Base-by-base conservation (phyloP, 345 rosid species). In the Rhodomyrtus tomentosa region DNA sequence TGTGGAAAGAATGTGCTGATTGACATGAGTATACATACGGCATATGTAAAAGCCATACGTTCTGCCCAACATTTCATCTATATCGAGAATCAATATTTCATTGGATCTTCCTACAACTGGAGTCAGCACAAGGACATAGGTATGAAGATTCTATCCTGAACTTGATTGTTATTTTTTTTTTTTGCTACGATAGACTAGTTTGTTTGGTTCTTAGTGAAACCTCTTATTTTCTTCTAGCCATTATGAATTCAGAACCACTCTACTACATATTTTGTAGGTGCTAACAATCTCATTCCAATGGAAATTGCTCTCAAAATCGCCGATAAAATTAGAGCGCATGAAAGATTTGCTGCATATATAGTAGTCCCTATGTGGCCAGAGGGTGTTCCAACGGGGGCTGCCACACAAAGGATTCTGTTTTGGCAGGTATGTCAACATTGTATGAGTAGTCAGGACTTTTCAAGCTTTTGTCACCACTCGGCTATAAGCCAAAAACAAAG, bases 1-100 rank as follows among this genome's bases (percentile, higher is more conserved):
- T 95, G 97, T 56, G 98, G 98, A 74, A 96, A 96, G 93, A 94
- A 96, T 86, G 93, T 95, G 73, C 94, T 96, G 82, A 96, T 96
- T 68, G 99, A 96, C 91, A 95, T 96, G 99, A 96, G 99, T 95
- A 96, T 96, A 90, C 99, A 95, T 89, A 92, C 98, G 2, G 98
- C 98, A 84, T 96, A 94, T 85, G 98, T 96, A 84, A 94, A 93
- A 88, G 99, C 98, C 86, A 96, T 96, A 82, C 99, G 99, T 88
- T 88, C 97, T 85, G 99, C 99, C 48, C 99, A 96, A 90, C 98
- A 96, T 88, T 96, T 91, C 86, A 94, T 96, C 85, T 96, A 96
- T 87, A 95, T 96, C 3, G 99, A 96, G 90, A 96, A 96, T 86
- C 99, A 96, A 87, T 96, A 96, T 88, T 96, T 96, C 90, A 91